Evolutionary conservation across 306 rosid genomes (phyloP), one percentile per base, ranked within the genome.

Genomic region (Cicer cuneatum): DNA sequence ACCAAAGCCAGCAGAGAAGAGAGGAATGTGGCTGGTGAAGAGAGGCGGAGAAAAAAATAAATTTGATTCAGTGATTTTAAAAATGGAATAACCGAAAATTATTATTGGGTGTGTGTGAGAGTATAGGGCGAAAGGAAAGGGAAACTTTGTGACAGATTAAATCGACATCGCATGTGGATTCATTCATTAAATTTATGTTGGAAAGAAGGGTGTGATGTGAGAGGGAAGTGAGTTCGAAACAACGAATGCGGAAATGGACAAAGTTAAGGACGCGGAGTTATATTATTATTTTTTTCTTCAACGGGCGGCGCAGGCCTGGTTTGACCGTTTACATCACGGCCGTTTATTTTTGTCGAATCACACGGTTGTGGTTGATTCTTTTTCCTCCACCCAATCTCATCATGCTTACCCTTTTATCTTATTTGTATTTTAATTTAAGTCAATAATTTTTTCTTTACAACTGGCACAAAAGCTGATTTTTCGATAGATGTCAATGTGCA

Each of bases 1-100:
- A 58, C 66, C n/a, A 78, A 84, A 69, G 83, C 78, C 81, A 81
- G 76, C 78, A 74, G 66, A 80, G 21, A 37, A 76, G 53, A 76
- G 52, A 54, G 84, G 66, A 88, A 83, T 73, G 79, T 56, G 43
- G 66, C 62, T 11, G 10, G 78, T 41, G 76, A 82, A 78, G 73
- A 75, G 61, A 66, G 70, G 57, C 7, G 16, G 33, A 29, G 33
- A 29, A 29, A 29, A 2, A 29, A 29, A 29, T 29, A 29, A 5
- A 29, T 29, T 29, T 29, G 33, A 29, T 29, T 29, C 33, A 24
- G 33, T 29, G 42, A 46, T 16, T 61, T 11, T 8, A 11, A 69
- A 39, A 60, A 65, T 16, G 47, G 4, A 19, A 58, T 13, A 15
- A 18, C 10, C 14, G 43, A 65, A 51, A 65, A 24, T 11, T 47